Evolutionary conservation across 2,329 filamentous ascomycete genomes (phyloP), one percentile per base, ranked within the genome.

Genomic region (Orbilia quercus): DNA sequence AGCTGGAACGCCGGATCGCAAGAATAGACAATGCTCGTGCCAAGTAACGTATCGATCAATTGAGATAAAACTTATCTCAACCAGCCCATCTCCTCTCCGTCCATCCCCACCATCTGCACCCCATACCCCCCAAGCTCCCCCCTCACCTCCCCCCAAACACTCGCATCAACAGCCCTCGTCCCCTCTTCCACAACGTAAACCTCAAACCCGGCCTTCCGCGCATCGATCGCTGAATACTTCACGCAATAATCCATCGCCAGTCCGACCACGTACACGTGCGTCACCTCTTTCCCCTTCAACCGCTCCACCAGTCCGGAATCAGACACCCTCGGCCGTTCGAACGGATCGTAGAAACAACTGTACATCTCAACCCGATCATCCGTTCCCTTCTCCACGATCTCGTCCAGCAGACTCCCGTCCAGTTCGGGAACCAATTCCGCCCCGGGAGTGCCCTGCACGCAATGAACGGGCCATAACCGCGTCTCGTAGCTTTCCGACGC

Each of bases 191-290:
- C 83, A 22, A 98, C 85, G 80, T 85, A 91, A 2, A 90, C 90
- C 76, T 81, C 83, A 79, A 95, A 97, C 0, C 93, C 94, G 77
- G 90, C 89, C 75, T 85, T 86, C 1, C 82, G 84, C 0, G 93
- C 89, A 83, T 97, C 91, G 55, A 92, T 81, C 0, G 93, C 94
- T 14, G 92, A 96, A 75, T 82, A 85, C 79, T 88, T 89, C 63
- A 98, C 93, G 80, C 95, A 99, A 80, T 91, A 96, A 81, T 98
- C 95, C 16, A 88, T 89, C 2, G 95, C 94, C 62, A 99, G 79
- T 0, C 95, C 95, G 0, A 91, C 92, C 20, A 95, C 87, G 80
- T 89, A 97, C 4, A 97, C 91, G 80, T 96, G 86, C 4, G 90
- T 92, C 25, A 96, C 83, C 0, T 81, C 83, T 14, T 82, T 82